phyloP scores from a whole-genome alignment of 495 filamentous ascomycete species.

The Durotheca rogersii region DNA sequence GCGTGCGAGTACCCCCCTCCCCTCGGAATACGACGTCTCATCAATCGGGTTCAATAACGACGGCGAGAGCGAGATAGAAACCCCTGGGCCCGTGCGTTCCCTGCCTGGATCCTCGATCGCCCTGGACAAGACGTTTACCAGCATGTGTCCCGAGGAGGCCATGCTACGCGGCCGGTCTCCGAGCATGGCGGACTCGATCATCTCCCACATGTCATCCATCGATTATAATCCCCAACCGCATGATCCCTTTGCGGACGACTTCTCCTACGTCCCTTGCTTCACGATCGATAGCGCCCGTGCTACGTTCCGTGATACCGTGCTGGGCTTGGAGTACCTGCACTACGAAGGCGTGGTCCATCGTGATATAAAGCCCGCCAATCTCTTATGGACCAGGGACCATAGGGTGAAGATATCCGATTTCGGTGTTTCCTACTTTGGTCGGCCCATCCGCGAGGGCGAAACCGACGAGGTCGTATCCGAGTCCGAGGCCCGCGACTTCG shows the following conservation, averaged over 20 bases:
- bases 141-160: slow-evolving; percentile 62
- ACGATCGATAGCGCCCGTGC: slow-evolving; percentile 81
- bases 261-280: slow-evolving; percentile 86
- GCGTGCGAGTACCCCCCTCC: slow-evolving; percentile 45
- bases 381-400: slow-evolving; percentile 81
- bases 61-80: slow-evolving; percentile 49
- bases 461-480: slow-evolving; percentile 77
- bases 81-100: slow-evolving; percentile 45
- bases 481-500: slow-evolving; percentile 77
- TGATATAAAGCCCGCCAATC: slow-evolving; percentile 98
- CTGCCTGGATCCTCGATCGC: slow-evolving; percentile 55
- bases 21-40: slow-evolving; percentile 45
- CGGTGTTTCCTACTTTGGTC: slow-evolving; percentile 93
- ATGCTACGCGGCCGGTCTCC: slow-evolving; percentile 55
- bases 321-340: slow-evolving; percentile 93
- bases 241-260: slow-evolving; percentile 73
- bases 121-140: slow-evolving; percentile 75
- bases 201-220: slow-evolving; percentile 60
- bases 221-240: slow-evolving; percentile 51
- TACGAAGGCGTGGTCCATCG: slow-evolving; percentile 96
- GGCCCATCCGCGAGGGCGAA: slow-evolving; percentile 74
- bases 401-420: slow-evolving; percentile 99
- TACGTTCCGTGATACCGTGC: slow-evolving; percentile 88
- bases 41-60: slow-evolving; percentile 28
- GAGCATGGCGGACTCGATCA: slow-evolving; percentile 61